These are phyloP conservation scores for Fraxinus paxiana DNA, from an alignment of 305 asterid species.

Conservation along the genomic window DNA sequence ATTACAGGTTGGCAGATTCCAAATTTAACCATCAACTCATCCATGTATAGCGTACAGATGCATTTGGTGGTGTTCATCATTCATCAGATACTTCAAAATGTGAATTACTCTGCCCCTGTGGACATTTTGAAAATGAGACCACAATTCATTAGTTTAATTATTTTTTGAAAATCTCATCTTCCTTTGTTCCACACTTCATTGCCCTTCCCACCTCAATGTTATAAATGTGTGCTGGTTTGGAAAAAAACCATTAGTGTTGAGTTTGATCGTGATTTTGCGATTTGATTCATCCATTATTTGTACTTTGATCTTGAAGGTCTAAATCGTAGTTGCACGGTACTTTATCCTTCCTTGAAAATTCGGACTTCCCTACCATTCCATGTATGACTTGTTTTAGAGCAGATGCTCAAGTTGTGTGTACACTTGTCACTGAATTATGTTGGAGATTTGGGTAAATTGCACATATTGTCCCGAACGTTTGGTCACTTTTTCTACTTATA, in stretches of 20 bases:
- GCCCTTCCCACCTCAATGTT: background rate
- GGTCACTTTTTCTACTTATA: background rate
- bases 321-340: background rate
- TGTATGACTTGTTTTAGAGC: background rate
- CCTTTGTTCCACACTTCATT: background rate
- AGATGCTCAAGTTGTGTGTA: background rate
- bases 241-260: background rate
- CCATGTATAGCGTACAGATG: background rate
- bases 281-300: background rate
- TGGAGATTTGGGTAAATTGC: background rate
- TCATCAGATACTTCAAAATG: background rate
- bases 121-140: background rate
- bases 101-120: background rate
- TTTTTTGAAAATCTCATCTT: background rate
- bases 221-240: background rate
- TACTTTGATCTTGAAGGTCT: background rate
- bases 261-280: background rate
- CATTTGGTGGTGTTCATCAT: background rate
- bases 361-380: background rate
- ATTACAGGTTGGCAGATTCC: slow-evolving; percentile 58
- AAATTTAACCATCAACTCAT: background rate
- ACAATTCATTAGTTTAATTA: background rate
- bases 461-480: background rate
- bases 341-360: background rate
- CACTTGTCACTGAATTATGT: background rate